These are phyloP conservation scores for Aegilops umbellulata DNA, from an alignment of 176 grass and related monocot species.

Conservation along the genomic window DNA sequence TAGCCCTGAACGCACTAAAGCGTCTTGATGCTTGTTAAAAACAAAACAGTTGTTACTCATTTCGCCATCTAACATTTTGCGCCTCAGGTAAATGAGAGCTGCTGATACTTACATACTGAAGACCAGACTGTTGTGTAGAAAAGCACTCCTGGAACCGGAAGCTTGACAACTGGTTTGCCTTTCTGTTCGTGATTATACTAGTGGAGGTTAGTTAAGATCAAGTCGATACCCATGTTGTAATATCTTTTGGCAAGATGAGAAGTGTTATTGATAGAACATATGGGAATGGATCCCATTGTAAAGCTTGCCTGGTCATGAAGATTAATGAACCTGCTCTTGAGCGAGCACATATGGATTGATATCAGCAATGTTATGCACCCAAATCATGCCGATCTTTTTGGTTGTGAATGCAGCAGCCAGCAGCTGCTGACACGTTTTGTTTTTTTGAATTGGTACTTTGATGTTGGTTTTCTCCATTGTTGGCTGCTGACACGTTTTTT, in stretches of 20 bases:
- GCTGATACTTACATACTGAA: slow-evolving; percentile 11
- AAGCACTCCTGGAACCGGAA: slow-evolving; percentile 4
- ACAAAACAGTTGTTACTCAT: neutral
- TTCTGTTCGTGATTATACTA: neutral
- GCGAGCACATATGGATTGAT: neutral
- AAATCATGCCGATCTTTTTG: neutral
- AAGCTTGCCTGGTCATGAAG: neutral
- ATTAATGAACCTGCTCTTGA: neutral
- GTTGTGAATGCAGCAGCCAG: neutral
- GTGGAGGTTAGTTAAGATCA: neutral
- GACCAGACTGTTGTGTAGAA: neutral
- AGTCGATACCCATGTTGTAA: neutral
- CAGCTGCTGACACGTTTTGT: neutral
- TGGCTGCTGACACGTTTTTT: no score
- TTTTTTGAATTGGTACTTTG: no score
- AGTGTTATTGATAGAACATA: slow-evolving; percentile 12
- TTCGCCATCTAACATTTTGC: slow-evolving; percentile 11
- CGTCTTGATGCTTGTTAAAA: neutral
- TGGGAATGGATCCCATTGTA: slow-evolving; percentile 22
- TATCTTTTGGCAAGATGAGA: slow-evolving; percentile 8
- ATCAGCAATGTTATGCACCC: neutral
- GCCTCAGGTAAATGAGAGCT: slow-evolving; percentile 53
- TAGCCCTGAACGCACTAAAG: neutral
- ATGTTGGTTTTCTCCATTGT: no score
- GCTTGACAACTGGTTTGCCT: neutral